Conservation (phyloP, 176 grass and related monocot species). For the Oryza glumipatula region DNA sequence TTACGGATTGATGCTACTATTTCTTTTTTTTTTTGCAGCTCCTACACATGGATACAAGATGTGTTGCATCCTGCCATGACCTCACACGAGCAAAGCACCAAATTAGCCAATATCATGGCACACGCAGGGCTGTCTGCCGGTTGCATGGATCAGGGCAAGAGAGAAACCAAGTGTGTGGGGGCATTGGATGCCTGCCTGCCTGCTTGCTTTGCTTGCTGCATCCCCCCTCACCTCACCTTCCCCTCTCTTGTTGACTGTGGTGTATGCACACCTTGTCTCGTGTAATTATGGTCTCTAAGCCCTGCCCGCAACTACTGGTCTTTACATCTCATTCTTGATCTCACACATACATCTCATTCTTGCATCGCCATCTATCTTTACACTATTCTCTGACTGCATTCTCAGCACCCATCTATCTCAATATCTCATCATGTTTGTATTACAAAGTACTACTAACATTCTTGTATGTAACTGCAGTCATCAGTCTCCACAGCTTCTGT, state of each 20-base stretch:
- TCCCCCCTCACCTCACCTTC: neutral
- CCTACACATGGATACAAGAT: neutral
- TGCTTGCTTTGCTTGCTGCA: conserved; percentile 5
- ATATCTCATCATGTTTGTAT: conserved; percentile 17
- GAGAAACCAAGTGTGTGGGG: conserved; percentile 8
- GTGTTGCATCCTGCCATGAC: neutral
- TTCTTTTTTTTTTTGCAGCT: conserved; percentile 9
- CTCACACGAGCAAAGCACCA: conserved; percentile 7
- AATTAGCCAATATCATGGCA: neutral
- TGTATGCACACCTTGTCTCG: conserved; percentile 13
- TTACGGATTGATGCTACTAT: neutral
- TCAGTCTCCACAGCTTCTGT: neutral
- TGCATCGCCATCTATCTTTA: neutral
- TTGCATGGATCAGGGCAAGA: conserved; percentile 6
- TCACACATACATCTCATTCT: conserved; percentile 14
- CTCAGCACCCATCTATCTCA: neutral
- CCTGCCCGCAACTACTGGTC: neutral
- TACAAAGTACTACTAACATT: neutral
- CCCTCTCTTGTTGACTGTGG: neutral
- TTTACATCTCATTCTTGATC: conserved; percentile 2
- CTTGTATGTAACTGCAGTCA: neutral
- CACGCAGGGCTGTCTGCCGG: neutral
- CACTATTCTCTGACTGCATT: neutral
- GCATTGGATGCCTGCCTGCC: conserved; percentile 15
- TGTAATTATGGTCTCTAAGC: conserved; percentile 19